Evolutionary conservation across 441 rosid genomes (phyloP).

Genomic region (Kokia cookei): DNA sequence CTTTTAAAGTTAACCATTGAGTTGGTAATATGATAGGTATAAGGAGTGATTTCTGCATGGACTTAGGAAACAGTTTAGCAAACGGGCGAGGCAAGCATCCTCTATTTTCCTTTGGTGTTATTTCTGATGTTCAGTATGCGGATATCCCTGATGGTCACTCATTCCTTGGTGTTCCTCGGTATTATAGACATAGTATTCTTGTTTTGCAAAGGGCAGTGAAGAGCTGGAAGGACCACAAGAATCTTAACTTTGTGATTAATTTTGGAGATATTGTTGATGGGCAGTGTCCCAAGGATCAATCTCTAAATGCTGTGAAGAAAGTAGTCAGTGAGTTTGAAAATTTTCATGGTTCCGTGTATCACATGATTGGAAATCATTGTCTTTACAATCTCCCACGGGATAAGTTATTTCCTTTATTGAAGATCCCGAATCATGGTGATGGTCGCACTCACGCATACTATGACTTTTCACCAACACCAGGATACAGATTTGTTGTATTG

Average conservation of each 20-base stretch:
- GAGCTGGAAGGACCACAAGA: constrained; percentile 56
- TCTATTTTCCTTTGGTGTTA: constrained; percentile 83
- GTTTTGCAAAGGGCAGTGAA: constrained; percentile 70
- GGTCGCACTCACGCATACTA: constrained; percentile 54
- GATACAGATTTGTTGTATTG: constrained; percentile 62
- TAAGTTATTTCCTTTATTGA: constrained; percentile 63
- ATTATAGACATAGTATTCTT: constrained; percentile 65
- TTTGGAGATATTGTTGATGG: constrained; percentile 93
- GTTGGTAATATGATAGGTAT: constrained; percentile 12
- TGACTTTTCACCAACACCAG: constrained; percentile 79
- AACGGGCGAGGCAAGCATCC: constrained; percentile 39
- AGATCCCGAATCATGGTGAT: constrained; percentile 37
- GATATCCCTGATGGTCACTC: constrained; percentile 83
- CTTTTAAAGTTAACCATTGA: neutral
- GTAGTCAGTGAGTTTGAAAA: constrained; percentile 48
- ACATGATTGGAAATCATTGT: constrained; percentile 91
- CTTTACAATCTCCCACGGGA: constrained; percentile 85
- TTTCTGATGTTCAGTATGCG: constrained; percentile 85
- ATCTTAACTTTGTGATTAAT: constrained; percentile 64
- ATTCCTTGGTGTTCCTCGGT: constrained; percentile 78
- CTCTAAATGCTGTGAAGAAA: constrained; percentile 47
- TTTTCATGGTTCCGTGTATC: constrained; percentile 61
- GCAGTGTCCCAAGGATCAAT: constrained; percentile 58
- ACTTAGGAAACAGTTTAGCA: constrained; percentile 22
- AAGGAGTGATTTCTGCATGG: constrained; percentile 22